These are phyloP conservation scores for Blastobotrys serpentis DNA, from an alignment of 1,139 yeast species.

Conservation along the genomic window DNA sequence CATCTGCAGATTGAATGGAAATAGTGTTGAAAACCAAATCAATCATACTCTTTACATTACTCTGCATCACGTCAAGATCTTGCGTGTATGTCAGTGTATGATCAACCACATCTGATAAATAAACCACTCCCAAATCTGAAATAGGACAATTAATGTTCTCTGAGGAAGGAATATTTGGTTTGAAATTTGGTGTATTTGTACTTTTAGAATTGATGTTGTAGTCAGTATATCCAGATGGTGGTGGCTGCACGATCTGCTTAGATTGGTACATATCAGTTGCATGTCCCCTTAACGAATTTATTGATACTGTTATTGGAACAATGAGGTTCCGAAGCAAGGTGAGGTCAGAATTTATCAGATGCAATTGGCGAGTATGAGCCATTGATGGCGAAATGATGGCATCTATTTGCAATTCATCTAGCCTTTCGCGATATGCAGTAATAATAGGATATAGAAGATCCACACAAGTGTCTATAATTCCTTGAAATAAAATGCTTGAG, in stretches of 20 bases:
- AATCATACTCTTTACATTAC: constrained; percentile 49
- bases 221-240: neutral
- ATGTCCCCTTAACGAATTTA: constrained; percentile 46
- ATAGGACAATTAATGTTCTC: constrained; percentile 20
- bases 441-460: constrained; percentile 61
- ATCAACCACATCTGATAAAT: constrained; percentile 53
- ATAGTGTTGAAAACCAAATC: constrained; percentile 54
- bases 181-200: neutral
- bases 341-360: constrained; percentile 52
- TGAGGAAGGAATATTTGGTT: neutral
- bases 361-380: constrained; percentile 51
- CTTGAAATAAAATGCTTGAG: constrained; percentile 50
- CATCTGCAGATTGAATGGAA: constrained; percentile 50
- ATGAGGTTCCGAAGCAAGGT: constrained; percentile 46
- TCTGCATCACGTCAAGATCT: constrained; percentile 52
- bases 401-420: constrained; percentile 50
- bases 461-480: constrained; percentile 53
- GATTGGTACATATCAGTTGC: constrained; percentile 22
- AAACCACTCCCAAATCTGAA: constrained; percentile 43
- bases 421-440: constrained; percentile 51
- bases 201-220: neutral
- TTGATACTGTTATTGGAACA: constrained; percentile 46
- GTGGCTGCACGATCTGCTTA: neutral
- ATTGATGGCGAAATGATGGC: constrained; percentile 50
- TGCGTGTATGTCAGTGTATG: constrained; percentile 51